phyloP scores from a whole-genome alignment of 1,284 basidiomycete genomes.

The Anthracocystis setariae region DNA sequence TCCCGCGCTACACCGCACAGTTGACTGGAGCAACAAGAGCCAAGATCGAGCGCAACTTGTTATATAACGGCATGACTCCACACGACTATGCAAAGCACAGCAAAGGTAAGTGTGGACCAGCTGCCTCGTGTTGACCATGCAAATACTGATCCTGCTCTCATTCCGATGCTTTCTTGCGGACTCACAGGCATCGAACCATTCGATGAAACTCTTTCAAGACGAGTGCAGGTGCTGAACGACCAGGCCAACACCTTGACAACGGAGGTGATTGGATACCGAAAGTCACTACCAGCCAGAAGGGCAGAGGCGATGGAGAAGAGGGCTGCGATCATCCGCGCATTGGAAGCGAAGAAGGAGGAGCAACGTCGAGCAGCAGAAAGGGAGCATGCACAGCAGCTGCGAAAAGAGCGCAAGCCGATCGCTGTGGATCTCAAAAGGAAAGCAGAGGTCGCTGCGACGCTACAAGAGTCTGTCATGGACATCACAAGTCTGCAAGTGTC shows the following conservation, averaged over 20 bases:
- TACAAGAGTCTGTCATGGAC: slow-evolving; percentile 39
- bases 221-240: slow-evolving; percentile 34
- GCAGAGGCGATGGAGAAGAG: slow-evolving; percentile 43
- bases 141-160: not conserved
- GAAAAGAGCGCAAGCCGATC: slow-evolving; percentile 25
- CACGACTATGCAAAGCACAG: slow-evolving; percentile 34
- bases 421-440: slow-evolving; percentile 39
- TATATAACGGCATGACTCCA: slow-evolving; percentile 43
- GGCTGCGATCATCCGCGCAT: slow-evolving; percentile 31
- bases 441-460: slow-evolving; percentile 39
- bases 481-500: slow-evolving; percentile 47
- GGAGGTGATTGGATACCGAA: slow-evolving; percentile 42
- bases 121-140: not conserved
- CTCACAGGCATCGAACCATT: slow-evolving; percentile 38
- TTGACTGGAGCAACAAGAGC: slow-evolving; percentile 33
- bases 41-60: slow-evolving; percentile 43
- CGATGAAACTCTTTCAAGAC: slow-evolving; percentile 42
- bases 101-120: slow-evolving; percentile 22
- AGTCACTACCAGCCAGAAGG: slow-evolving; percentile 32
- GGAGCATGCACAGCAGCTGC: slow-evolving; percentile 21
- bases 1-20: slow-evolving; percentile 4
- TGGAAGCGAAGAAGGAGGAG: slow-evolving; percentile 44
- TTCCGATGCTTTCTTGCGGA: not conserved
- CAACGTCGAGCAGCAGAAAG: slow-evolving; percentile 30
- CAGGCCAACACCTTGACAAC: slow-evolving; percentile 41